Base-by-base conservation (phyloP, 139 green algal species). In the Chlamydomonas eustigma region DNA sequence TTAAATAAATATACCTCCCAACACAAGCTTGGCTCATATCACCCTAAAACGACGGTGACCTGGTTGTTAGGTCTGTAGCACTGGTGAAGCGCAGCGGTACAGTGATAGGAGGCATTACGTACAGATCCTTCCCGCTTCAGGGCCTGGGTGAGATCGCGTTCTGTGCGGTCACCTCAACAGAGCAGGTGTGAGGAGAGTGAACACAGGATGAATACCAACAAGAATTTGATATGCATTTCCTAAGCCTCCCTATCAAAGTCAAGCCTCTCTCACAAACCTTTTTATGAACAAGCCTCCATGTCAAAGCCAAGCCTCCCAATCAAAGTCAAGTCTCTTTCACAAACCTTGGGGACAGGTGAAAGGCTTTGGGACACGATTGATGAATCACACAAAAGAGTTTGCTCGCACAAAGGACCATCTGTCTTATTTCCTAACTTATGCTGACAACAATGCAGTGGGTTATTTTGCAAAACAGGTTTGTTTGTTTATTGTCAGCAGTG, bases 361-460 rank as follows among this genome's bases (percentile, higher is more conserved):
- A 38, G 68, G 76, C 25, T 81, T 74, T 73, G 76, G 76, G 32
- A 77, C 76, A 34, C 90, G 95, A 18, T 89, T 99, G 30, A 99
- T 99, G 95, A 99, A 98, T 80, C 91, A 93, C 75, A 88, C 88
- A 25, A 94, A 97, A 86, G 81, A 93, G 75, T 91, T 90, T 79
- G 94, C 93, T 2, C 82, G 84, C 31, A 84, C 86, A 5, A 73
- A 77, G 31, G 95, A 99, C 76, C 72, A 83, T 2, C 78, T 97
- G 0, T 87, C 84, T 12, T 85, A 94, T 80, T 98, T 99, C 74
- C 87, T 99, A n/a, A 99, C 95, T 0, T 99, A 99, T 72, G 95
- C 95, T 1, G 95, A 99, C 89, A 99, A 99, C 89, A 97, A 96
- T 76, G 95, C 95, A 0, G 93, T 99, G 18, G 96, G 96, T 0